phyloP scores from a whole-genome alignment of 2,329 filamentous ascomycete genomes.

The Aspergillus bombycis region DNA sequence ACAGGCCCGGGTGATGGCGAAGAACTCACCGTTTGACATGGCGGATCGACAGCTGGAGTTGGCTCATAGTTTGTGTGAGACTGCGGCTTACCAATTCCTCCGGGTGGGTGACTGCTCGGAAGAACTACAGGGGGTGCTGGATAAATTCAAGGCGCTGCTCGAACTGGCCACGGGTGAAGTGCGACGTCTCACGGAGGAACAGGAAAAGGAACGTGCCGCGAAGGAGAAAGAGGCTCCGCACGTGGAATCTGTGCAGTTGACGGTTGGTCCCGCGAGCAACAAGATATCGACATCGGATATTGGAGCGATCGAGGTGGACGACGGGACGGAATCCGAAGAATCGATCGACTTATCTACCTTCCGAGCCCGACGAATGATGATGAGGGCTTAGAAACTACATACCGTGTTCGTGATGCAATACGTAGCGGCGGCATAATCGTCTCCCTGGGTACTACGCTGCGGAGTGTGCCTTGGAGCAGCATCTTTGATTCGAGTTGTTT shows the following conservation, averaged over 20 bases:
- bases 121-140: slow-evolving; percentile 72
- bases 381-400: slow-evolving; percentile 2
- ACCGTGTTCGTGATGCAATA: background rate
- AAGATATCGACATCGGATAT: slow-evolving; percentile 4
- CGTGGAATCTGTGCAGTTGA: slow-evolving; percentile 6
- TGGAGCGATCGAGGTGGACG: slow-evolving; percentile 24
- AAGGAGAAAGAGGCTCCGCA: slow-evolving; percentile 18
- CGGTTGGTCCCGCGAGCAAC: background rate
- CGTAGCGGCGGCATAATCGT: background rate
- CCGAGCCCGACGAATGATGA: slow-evolving; percentile 19
- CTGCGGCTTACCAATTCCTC: slow-evolving; percentile 86
- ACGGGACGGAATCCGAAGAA: slow-evolving; percentile 20
- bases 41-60: slow-evolving; percentile 78
- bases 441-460: background rate
- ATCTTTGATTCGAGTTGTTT: background rate
- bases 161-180: slow-evolving; percentile 64
- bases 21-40: slow-evolving; percentile 69
- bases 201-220: slow-evolving; percentile 33
- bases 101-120: slow-evolving; percentile 81
- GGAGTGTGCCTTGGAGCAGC: background rate
- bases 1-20: slow-evolving; percentile 55
- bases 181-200: slow-evolving; percentile 58
- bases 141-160: slow-evolving; percentile 66
- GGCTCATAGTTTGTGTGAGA: slow-evolving; percentile 80
- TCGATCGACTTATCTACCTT: slow-evolving; percentile 25